Base-by-base conservation (phyloP, 129 eudicot genomes). In the Oenanthe sinensis region DNA sequence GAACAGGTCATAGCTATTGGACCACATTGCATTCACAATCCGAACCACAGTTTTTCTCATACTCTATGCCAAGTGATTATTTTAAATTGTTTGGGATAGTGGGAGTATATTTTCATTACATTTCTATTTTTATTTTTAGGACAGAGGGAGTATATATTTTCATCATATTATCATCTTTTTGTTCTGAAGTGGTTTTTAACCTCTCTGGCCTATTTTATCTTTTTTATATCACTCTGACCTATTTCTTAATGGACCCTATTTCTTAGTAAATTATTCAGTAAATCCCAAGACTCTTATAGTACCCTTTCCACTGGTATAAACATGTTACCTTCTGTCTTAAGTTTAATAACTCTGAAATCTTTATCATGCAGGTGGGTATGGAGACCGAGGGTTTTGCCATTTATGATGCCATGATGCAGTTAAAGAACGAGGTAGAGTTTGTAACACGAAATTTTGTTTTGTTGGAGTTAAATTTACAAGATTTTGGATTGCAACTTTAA, bases 321-420 rank as follows among this genome's bases (percentile, higher is more conserved):
- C 40, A 26, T 40, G 24, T 44, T 52, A 47, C 43, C 43, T 42
- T 48, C 37, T 77, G 75, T 28, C 12, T 70, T 62, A 45, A n/a
- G 5, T 74, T 36, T 44, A 72, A 8, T 81, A 24, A 75, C 43
- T 74, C 62, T 33, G 10, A 46, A 46, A 15, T 78, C 28, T 4
- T 78, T 72, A 60, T 71, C 47, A 43, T 75, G 63, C 84, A 95
- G 98, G 91, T 92, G 76, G 97, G 88, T 45, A 81, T 83, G 96
- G 98, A 91, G 82, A 71, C 84, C 1, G 94, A 90, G 75, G 98
- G 98, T 81, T 95, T 91, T 85, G 94, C 96, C 22, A 91, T 95
- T 50, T 95, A 95, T 88, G 97, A 95, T 88, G 85, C 91, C 26
- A 82, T 95, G 94, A 95, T 87, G 97, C 91, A 84, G 78, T 37